phyloP scores from a whole-genome alignment of 768 basidiomycete genomes.

The Podaxis pistillaris region DNA sequence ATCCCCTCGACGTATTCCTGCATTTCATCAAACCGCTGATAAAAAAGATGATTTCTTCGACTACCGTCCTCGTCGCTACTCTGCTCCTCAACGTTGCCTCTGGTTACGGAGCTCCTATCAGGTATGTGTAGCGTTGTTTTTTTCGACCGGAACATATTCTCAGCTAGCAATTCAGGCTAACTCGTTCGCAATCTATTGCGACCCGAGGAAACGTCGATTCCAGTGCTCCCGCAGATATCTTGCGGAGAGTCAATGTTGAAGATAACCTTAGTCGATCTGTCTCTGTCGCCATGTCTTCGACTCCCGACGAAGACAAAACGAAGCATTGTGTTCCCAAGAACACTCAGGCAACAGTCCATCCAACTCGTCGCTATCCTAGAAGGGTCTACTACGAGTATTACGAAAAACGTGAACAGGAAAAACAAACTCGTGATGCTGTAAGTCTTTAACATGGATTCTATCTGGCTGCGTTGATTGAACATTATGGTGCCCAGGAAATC shows the following conservation, averaged over 20 bases:
- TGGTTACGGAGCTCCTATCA: conserved; percentile 37
- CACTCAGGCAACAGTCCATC: neutral
- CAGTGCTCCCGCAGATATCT: conserved; percentile 20
- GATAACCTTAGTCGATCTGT: conserved; percentile 20
- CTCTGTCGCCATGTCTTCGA: conserved; percentile 2
- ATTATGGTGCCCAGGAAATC: neutral
- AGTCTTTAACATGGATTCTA: neutral
- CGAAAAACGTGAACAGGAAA: conserved; percentile 11
- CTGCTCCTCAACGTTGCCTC: conserved; percentile 37
- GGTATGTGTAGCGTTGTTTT: conserved; percentile 23
- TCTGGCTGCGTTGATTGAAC: neutral
- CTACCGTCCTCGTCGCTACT: conserved; percentile 35
- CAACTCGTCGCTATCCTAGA: conserved; percentile 11
- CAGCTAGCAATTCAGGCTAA: conserved; percentile 21
- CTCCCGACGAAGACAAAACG: conserved; percentile 7
- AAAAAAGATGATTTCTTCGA: conserved; percentile 39
- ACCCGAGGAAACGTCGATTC: conserved; percentile 25
- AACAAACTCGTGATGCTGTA: neutral
- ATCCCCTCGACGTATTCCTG: conserved; percentile 20
- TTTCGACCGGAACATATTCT: neutral
- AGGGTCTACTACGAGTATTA: conserved; percentile 12
- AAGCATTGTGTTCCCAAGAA: neutral
- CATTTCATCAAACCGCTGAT: conserved; percentile 19
- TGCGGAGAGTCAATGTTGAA: conserved; percentile 29
- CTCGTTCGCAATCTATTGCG: conserved; percentile 25